Conservation (phyloP, 768 basidiomycete species). For the Sistotremastrum niveocremeum region DNA sequence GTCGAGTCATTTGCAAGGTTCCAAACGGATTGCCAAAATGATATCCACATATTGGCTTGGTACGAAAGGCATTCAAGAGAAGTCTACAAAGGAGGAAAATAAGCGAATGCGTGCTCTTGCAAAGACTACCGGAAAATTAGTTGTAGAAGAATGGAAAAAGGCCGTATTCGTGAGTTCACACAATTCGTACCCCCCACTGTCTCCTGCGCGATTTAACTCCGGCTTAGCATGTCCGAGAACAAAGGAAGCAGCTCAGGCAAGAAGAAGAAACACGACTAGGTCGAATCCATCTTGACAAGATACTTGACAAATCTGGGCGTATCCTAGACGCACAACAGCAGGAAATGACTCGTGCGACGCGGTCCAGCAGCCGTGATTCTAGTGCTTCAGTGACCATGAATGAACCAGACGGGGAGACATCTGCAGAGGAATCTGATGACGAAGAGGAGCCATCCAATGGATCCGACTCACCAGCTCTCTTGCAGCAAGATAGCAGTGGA, state of each 20-base stretch:
- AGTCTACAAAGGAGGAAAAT: conserved; percentile 46
- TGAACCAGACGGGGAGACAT: conserved; percentile 4
- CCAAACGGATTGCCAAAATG: conserved; percentile 36
- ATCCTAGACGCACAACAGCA: conserved; percentile 75
- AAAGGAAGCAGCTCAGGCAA: conserved; percentile 46
- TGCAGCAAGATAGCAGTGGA: not conserved
- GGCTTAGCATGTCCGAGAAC: conserved; percentile 57
- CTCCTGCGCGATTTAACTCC: not conserved
- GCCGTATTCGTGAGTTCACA: conserved; percentile 57
- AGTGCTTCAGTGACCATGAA: conserved; percentile 5
- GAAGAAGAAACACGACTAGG: conserved; percentile 71
- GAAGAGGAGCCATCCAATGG: conserved; percentile 12
- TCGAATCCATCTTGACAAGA: conserved; percentile 78
- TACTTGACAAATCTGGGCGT: conserved; percentile 78
- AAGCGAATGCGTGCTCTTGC: conserved; percentile 50
- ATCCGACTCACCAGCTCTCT: not conserved
- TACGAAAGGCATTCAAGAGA: conserved; percentile 48
- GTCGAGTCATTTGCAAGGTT: conserved; percentile 31
- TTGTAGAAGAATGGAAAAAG: conserved; percentile 76
- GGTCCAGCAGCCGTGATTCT: conserved; percentile 25
- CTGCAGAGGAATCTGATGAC: conserved; percentile 17
- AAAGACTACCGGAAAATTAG: conserved; percentile 55
- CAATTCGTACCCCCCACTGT: not conserved
- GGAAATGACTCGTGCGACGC: conserved; percentile 42
- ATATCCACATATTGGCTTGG: conserved; percentile 68